Evolutionary conservation across 768 basidiomycete genomes (phyloP), one percentile per base, ranked within the genome.

Genomic region (Mycena vulgaris): DNA sequence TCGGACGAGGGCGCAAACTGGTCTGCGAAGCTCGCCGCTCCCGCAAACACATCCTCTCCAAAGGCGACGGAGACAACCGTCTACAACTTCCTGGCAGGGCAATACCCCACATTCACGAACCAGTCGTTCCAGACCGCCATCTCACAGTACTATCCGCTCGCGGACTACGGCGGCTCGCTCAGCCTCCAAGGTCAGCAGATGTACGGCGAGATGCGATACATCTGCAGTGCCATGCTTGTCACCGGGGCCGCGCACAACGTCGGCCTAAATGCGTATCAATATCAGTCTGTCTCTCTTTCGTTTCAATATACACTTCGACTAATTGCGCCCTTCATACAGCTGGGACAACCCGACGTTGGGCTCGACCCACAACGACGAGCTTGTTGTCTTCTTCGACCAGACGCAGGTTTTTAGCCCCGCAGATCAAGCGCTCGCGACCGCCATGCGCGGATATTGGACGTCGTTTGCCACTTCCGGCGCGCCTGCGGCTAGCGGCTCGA

Each of bases 151-250:
- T 86, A 86, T 65, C 83, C 84, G 0, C 68, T 84, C 28, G 59
- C 71, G 13, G 76, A 79, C 31, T 86, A 77, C 68, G 68, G 74
- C 45, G 77, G 72, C 9, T 82, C 80, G 10, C 77, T 83, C 40
- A 81, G 82, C 61, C 76, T 82, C 4, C 83, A 84, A 67, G 83
- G 80, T 3, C 83, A 84, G 62, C 82, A 84, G 72, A 85, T 86
- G 85, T 86, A 84, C 66, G 85, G 85, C 30, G 85, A 86, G 68
- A 79, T 78, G 62, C 75, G 85, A 27, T 86, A 83, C 59, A 84
- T 86, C 16, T 86, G 85, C 67, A 80, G 79, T 8, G 83, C 84
- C 16, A 71, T 74, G 13, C 68, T 85, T 71, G 79, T 85, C 56
- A 74, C 81, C 2, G 79, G 79, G 4, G 77, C 78, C 66, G 77